Evolutionary conservation across 1,139 yeast genomes (phyloP), one percentile per base, ranked within the genome.

Genomic region (Torulaspora pretoriensis): DNA sequence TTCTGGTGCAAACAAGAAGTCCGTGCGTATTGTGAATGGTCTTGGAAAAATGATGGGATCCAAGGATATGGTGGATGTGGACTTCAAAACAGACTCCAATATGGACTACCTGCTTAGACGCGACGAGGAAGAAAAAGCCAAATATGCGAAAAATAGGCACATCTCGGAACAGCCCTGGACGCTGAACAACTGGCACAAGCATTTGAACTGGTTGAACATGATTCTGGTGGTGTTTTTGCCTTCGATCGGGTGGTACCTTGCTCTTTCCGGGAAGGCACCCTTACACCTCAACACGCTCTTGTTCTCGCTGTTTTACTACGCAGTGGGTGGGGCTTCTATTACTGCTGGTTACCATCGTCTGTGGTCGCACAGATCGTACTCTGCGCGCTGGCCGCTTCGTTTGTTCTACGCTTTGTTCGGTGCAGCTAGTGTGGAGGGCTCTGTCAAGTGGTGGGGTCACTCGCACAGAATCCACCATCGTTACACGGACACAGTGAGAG

Each of bases 391-490:
- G 58, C 92, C 95, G 6, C 76, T 88, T 39, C 77, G 84, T 55
- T 54, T 87, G 37, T 75, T 84, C 58, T 83, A 76, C 60, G 95
- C 96, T 35, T 71, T 88, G 38, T 84, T 85, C 55, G 98, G 98
- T 47, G 94, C 96, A 36, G 95, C 96, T 46, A 87, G 97, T 47
- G 89, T 88, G 48, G 95, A 92, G 71, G 98, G 98, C 55, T 89
- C 97, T 40, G 83, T 90, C 68, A 89, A 92, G 71, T 94, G 98
- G 98, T 92, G 98, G 98, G 82, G 94, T 44, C 96, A 92, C 67
- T 84, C 94, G 45, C 98, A 92, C 73, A 82, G 98, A 74, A 80
- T 94, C 53, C 98, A 92, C 72, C 98, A 92, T 74, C 80, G 98
- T 70, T 92, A 84, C 74, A 92, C 97, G 12, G 98, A 92, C 71